Evolutionary conservation across 306 rosid genomes (phyloP), one percentile per base, ranked within the genome.

Genomic region (Gastrolobium villosum): DNA sequence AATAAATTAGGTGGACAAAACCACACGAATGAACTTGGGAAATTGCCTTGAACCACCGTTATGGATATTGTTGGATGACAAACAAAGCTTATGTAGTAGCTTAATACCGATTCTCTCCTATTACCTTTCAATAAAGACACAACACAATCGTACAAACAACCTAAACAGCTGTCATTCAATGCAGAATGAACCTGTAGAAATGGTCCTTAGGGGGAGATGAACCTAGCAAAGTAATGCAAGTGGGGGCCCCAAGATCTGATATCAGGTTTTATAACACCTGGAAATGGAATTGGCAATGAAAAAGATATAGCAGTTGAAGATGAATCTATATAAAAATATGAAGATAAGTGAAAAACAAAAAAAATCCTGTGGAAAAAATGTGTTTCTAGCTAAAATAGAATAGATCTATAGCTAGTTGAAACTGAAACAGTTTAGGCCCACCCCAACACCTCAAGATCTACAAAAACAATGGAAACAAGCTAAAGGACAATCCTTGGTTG

Each of bases 171-270:
- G 93, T 75, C 81, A 72, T 69, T 76, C 83, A 73, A 84, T 70
- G 62, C 28, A 83, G 79, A 72, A 30, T 54, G 82, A 80, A 68
- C 79, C 13, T 59, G 59, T 57, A 35, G 44, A 50, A 86, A 63
- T 78, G 81, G 83, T 70, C 75, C 82, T 79, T 63, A 36, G 59
- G 62, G 54, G 34, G 11, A 37, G 30, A 67, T 81, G 72, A 86
- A 79, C 74, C 73, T 54, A 76, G 54, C 65, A 80, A 81, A 63
- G 57, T 61, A 79, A 82, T 87, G 81, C 78, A 75, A 70, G 88
- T 79, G 91, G 91, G 88, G 85, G 80, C 68, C 76, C 83, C 84
- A 74, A 81, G 90, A 83, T 84, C 83, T 84, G 71, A 77, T 75
- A 65, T 72, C 74, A 82, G 82, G 53, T 11, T 73, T 52, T 76